Evolutionary conservation across 1,139 yeast genomes (phyloP), one percentile per base, ranked within the genome.

Genomic region (Saccharomyces hybrid): DNA sequence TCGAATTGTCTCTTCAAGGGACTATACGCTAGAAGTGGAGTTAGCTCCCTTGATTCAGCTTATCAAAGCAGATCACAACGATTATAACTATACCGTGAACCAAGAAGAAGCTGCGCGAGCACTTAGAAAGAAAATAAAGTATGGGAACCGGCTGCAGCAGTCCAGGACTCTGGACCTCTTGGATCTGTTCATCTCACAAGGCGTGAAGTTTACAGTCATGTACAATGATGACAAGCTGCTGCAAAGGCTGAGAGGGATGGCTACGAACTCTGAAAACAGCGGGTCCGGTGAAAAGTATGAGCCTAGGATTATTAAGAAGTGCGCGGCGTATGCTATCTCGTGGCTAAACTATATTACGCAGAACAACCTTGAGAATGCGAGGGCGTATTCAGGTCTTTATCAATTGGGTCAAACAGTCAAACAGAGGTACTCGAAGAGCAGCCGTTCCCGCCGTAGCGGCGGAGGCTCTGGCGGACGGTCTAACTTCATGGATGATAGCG

Each of bases 21-120:
- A 73, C 7, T 63, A 70, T 47, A 74, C 75, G 53, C 67, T 73
- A 29, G 82, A 77, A 50, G 68, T 74, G 26, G 79, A 76, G 57
- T 60, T 77, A 29, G 70, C 69, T 11, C 67, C 65, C 25, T 54
- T 73, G 38, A 58, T 71, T 3, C 69, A 67, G 25, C 56, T 69
- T 23, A 72, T 74, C 48, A 67, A 65, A 51, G 57, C 66, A 26
- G 62, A 59, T 7, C 34, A 52, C 28, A 55, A 54, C 14, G 62
- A 64, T 9, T 59, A 61, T 29, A 60, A 57, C 27, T 61, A 60
- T 26, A 53, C 58, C 6, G 57, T 57, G 27, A 69, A 68, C 52
- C 70, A 69, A 53, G 57, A 57, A 9, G 98, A 91, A 70, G 95
- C 96, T 1, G 97, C 97, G 0, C 76, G 98, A 52, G 95, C 96